phyloP scores from a whole-genome alignment of 2,329 filamentous ascomycete species.

The Sporothrix phasma region DNA sequence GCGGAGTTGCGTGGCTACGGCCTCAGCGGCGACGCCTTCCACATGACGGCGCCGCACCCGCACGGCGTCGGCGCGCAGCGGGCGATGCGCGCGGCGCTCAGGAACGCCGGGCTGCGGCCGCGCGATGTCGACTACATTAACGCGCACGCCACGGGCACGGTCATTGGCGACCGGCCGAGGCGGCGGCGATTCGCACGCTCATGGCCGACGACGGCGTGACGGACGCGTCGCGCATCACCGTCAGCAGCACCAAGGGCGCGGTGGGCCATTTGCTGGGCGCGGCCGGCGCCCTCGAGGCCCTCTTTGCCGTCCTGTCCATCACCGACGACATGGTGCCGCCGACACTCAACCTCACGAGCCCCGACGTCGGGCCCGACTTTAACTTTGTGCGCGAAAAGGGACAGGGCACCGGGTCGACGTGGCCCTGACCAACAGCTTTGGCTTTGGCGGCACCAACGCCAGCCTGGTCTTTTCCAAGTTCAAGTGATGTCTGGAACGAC shows the following conservation, averaged over 20 bases:
- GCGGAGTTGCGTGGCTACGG: conserved; percentile 86
- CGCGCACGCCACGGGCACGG: conserved; percentile 85
- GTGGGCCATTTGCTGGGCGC: conserved; percentile 86
- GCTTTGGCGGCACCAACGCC: conserved; percentile 94
- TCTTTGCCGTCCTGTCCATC: conserved; percentile 74
- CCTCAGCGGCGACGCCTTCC: conserved; percentile 79
- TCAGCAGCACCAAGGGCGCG: conserved; percentile 91
- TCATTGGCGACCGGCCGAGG: conserved; percentile 84
- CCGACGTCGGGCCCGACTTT: conserved; percentile 60
- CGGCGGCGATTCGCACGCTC: conserved; percentile 66
- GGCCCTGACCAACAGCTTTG: conserved; percentile 89
- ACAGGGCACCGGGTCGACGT: conserved; percentile 61
- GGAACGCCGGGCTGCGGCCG: conserved; percentile 59
- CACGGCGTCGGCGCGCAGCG: conserved; percentile 72
- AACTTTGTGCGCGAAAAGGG: conserved; percentile 71
- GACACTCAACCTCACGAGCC: conserved; percentile 68
- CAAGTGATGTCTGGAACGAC: conserved; percentile 7
- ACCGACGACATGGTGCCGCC: conserved; percentile 70
- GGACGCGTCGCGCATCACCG: conserved; percentile 55
- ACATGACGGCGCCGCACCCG: conserved; percentile 82
- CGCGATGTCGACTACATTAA: conserved; percentile 80
- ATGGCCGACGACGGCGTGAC: conserved; percentile 60
- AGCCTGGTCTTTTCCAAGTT: conserved; percentile 63
- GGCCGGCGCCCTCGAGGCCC: conserved; percentile 79
- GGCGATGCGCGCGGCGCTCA: conserved; percentile 77